Evolutionary conservation across 1,139 yeast genomes (phyloP).

Genomic region (Saccharomyces hybrid): DNA sequence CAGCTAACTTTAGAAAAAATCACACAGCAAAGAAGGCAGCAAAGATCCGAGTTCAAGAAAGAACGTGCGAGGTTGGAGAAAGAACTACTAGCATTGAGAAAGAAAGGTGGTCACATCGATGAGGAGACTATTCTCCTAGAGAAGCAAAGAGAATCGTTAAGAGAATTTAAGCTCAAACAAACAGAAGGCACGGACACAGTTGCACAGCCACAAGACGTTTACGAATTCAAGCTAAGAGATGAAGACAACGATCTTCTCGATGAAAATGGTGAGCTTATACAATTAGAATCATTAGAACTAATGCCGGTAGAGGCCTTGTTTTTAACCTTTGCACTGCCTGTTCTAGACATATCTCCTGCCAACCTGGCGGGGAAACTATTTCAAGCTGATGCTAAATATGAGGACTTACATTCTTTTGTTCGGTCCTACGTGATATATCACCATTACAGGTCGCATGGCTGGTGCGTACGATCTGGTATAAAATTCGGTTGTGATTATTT

Average conservation of each 20-base stretch:
- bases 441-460: slow-evolving; percentile 79
- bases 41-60: slow-evolving; percentile 62
- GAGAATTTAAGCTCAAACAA: slow-evolving; percentile 32
- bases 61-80: slow-evolving; percentile 37
- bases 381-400: slow-evolving; percentile 8
- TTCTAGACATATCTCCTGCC: slow-evolving; percentile 16
- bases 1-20: slow-evolving; percentile 56
- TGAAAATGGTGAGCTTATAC: slow-evolving; percentile 34
- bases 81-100: slow-evolving; percentile 30
- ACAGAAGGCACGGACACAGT: slow-evolving; percentile 8
- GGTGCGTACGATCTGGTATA: slow-evolving; percentile 91
- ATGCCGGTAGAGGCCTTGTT: slow-evolving; percentile 73
- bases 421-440: slow-evolving; percentile 63
- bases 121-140: slow-evolving; percentile 22
- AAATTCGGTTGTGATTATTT: slow-evolving; percentile 84
- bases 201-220: slow-evolving; percentile 7
- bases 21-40: slow-evolving; percentile 63
- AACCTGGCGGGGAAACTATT: slow-evolving; percentile 12
- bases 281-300: slow-evolving; percentile 63
- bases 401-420: slow-evolving; percentile 14
- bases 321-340: slow-evolving; percentile 44
- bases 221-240: slow-evolving; percentile 29
- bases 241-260: slow-evolving; percentile 37
- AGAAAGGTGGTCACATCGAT: slow-evolving; percentile 28
- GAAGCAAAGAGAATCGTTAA: slow-evolving; percentile 28